Evolutionary conservation across 1,139 yeast genomes (phyloP), one percentile per base, ranked within the genome.

Genomic region (Magnusiomyces paraingens): DNA sequence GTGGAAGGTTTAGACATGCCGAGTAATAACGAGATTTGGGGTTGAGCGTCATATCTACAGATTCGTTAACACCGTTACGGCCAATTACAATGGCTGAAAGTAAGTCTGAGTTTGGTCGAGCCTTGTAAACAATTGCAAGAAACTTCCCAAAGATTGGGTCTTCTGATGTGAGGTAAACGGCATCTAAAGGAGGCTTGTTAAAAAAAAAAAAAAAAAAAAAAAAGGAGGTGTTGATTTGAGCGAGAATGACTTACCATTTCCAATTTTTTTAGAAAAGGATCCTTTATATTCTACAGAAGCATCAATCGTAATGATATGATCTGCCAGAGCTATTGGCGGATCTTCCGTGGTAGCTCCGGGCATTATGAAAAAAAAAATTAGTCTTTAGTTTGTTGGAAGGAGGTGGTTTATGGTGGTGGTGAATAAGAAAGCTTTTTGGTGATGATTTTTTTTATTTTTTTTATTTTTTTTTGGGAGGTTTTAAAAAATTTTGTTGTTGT

Each of bases 1-100:
- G 73, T 0, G 77, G 67, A 50, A 91, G 72, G 63, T 89, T 89
- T 59, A 83, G 81, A 61, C 94, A 81, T 1, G 95, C 94, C 1
- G 86, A 89, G 72, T 79, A 86, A 66, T 83, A 91, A 52, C 87
- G 74, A 1, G 96, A 87, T 45, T 77, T 69, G 0, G 75, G 68
- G 55, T 79, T 80, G 40, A 88, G 69, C 4, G 88, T 80, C 64
- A 90, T 72, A 49, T 84, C 76, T 39, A 78, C 76, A 62, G 81
- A 82, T 17, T 80, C 75, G 4, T 85, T 75, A 36, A 82, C 77
- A 0, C 97, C 98, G 60, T 82, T 82, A 54, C 80, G 78, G 43
- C 93, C 83, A 29, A 91, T 66, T 17, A 89, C 71, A 2, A 84
- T 74, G 2, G 89, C 78, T 53, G 84, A 78, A 18, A 85, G 73